phyloP scores from a whole-genome alignment of 202 grass and related monocot species.

The Setaria italica region DNA sequence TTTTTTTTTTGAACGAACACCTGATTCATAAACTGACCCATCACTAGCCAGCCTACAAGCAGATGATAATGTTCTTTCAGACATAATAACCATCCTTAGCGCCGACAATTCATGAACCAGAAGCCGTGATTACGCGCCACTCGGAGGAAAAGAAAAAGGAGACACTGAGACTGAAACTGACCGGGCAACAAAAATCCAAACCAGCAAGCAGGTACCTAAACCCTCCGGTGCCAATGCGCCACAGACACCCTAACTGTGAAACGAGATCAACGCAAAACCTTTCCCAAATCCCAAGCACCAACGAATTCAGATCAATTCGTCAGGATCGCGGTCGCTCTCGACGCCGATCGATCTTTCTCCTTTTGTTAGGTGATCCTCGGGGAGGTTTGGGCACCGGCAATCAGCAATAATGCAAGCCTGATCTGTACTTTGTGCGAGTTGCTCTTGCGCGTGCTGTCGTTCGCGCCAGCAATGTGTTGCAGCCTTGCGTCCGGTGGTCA shows the following conservation, averaged over 20 bases:
- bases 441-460: neutral
- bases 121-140: neutral
- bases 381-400: slow-evolving; percentile 22
- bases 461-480: neutral
- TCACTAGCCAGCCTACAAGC: neutral
- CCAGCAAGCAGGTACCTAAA: neutral
- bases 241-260: neutral
- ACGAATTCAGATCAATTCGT: neutral
- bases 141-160: neutral
- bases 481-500: neutral
- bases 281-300: neutral
- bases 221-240: neutral
- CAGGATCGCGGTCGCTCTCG: neutral
- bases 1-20: too few species aligned
- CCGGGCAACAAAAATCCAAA: slow-evolving; percentile 32
- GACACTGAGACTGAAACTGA: slow-evolving; percentile 22
- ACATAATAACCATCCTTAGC: neutral
- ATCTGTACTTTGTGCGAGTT: neutral
- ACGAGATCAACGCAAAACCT: neutral
- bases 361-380: slow-evolving; percentile 12
- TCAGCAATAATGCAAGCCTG: neutral
- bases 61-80: too few species aligned
- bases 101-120: neutral
- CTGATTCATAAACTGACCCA: neutral
- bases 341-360: neutral